Percentiles rank a stretch among this genome's conserved stretches.
Evolutionary conservation across 1,139 yeast genomes (phyloP).

Genomic region (Yamadazyma triangularis): DNA sequence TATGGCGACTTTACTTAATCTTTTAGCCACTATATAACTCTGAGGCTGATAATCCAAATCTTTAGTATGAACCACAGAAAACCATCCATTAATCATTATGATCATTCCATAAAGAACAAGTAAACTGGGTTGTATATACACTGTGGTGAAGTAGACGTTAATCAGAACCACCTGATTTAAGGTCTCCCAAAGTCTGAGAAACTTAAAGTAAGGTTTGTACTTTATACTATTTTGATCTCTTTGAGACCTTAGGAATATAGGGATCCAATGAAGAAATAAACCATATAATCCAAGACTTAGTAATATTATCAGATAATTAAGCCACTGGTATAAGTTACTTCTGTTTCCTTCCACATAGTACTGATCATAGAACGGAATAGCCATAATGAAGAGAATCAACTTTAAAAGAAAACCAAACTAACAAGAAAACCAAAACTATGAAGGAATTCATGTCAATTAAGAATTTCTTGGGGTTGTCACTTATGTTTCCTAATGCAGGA

Average conservation of each 20-base stretch:
- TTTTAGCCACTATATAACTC: conserved; percentile 37
- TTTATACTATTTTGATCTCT: conserved; percentile 10
- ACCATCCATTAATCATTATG: conserved; percentile 23
- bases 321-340: conserved; percentile 34
- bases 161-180: conserved; percentile 23
- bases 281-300: conserved; percentile 33
- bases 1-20: conserved; percentile 39
- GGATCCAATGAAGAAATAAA: conserved; percentile 38
- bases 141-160: conserved; percentile 11
- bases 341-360: conserved; percentile 33
- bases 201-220: conserved; percentile 17
- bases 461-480: too few species aligned
- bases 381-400: conserved; percentile 7
- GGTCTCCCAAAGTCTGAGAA: conserved; percentile 24
- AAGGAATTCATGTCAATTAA: too few species aligned
- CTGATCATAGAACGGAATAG: conserved; percentile 18
- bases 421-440: too few species aligned
- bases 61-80: conserved; percentile 24
- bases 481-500: too few species aligned
- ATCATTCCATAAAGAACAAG: conserved; percentile 23
- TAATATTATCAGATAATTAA: conserved; percentile 25
- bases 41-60: conserved; percentile 39
- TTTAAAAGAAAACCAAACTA: too few species aligned
- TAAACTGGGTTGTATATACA: conserved; percentile 41
- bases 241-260: conserved; percentile 17